Evolutionary conservation across 139 green algal genomes (phyloP).

Genomic region (Astrephomene gubernaculifera): DNA sequence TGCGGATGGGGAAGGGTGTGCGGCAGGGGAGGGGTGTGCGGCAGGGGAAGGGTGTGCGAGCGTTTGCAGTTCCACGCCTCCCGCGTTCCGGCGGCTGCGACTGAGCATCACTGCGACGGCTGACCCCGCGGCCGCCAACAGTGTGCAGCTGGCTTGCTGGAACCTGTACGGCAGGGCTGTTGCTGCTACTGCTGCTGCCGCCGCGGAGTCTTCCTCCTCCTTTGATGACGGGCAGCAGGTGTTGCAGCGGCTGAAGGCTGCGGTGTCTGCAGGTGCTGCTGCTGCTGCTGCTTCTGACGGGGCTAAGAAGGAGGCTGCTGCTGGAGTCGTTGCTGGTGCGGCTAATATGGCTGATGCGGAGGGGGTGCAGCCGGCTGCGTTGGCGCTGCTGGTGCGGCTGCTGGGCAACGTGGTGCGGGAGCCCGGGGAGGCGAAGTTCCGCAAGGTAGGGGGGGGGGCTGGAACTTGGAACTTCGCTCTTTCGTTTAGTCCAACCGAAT

Average conservation of each 20-base stretch:
- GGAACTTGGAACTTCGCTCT: too few species aligned
- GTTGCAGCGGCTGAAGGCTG: constrained; percentile 4
- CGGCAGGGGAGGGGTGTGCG: too few species aligned
- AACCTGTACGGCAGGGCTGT: constrained; percentile 55
- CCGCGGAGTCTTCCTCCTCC: too few species aligned
- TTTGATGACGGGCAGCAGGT: not conserved
- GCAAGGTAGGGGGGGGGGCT: constrained; percentile 8
- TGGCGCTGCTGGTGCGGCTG: constrained; percentile 24
- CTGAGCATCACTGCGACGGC: constrained; percentile 60
- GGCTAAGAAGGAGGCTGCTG: not conserved
- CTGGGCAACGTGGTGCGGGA: constrained; percentile 19
- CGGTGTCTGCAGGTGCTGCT: not conserved
- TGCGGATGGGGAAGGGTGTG: too few species aligned
- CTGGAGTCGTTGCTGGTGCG: not conserved
- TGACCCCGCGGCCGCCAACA: constrained; percentile 70
- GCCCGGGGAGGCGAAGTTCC: constrained; percentile 11
- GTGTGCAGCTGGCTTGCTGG: constrained; percentile 74
- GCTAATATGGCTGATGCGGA: too few species aligned
- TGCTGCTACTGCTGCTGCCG: not conserved
- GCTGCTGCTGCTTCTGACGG: not conserved
- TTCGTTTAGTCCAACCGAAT: too few species aligned
- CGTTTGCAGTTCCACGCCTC: too few species aligned
- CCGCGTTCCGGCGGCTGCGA: constrained; percentile 55
- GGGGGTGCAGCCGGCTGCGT: not conserved
- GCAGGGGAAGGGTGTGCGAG: too few species aligned